Conservation (phyloP, 1,284 basidiomycete genomes). For the Pseudozyma sp. region DNA sequence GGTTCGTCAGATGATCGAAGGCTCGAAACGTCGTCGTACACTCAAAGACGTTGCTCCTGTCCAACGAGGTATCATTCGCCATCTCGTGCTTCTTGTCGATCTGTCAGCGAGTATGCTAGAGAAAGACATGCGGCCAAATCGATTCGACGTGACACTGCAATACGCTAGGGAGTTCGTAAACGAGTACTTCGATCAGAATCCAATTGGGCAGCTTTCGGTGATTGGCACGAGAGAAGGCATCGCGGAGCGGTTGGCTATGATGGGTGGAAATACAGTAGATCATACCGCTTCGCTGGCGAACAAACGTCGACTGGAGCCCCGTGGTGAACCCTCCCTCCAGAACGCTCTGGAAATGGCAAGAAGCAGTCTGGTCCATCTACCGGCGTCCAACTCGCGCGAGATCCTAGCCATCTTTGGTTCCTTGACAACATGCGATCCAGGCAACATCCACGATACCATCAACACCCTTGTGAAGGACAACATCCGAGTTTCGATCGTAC, state of each 20-base stretch:
- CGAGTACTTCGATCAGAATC: conserved; percentile 99
- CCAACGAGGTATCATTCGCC: conserved; percentile 93
- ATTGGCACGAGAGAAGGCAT: conserved; percentile 66
- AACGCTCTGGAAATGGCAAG: conserved; percentile 92
- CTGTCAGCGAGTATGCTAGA: conserved; percentile 92
- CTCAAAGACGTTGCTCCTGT: conserved; percentile 86
- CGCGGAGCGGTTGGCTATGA: conserved; percentile 69
- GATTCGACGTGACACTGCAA: conserved; percentile 81
- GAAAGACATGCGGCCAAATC: conserved; percentile 91
- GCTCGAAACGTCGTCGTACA: conserved; percentile 75
- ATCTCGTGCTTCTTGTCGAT: conserved; percentile 89
- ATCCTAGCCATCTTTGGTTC: conserved; percentile 93
- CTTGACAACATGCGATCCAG: conserved; percentile 94
- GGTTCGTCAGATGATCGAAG: conserved; percentile 87
- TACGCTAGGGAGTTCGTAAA: conserved; percentile 83
- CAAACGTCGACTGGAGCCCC: conserved; percentile 86
- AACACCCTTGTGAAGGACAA: conserved; percentile 79
- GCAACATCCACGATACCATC: conserved; percentile 93
- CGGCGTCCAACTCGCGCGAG: conserved; percentile 93
- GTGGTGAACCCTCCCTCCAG: conserved; percentile 93
- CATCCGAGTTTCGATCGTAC: conserved; percentile 91
- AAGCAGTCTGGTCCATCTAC: conserved; percentile 76
- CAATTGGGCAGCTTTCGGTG: conserved; percentile 80
- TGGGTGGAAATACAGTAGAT: conserved; percentile 94
- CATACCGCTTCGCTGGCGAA: conserved; percentile 86